Conservation (phyloP, 2,329 filamentous ascomycete genomes). For the Helicocarpus griseus region DNA sequence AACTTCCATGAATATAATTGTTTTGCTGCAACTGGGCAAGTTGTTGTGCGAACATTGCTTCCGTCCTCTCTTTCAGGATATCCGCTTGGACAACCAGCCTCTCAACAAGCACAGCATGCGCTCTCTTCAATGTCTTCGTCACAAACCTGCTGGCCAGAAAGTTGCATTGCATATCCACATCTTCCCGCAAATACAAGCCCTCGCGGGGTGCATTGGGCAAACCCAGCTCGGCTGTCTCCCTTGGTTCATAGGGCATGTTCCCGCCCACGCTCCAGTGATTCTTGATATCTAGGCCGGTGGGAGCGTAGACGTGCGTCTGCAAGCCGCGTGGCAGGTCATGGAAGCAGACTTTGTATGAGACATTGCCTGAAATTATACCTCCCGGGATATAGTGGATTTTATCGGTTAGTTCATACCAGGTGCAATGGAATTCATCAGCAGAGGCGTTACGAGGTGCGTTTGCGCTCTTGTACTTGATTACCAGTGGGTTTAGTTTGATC, state of each 20-base stretch:
- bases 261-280: conserved; percentile 70
- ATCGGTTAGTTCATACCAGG: conserved; percentile 74
- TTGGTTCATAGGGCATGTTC: conserved; percentile 60
- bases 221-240: conserved; percentile 56
- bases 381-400: conserved; percentile 66
- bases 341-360: conserved; percentile 74
- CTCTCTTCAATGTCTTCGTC: conserved; percentile 70
- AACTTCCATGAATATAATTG: neutral
- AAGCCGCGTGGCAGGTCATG: conserved; percentile 62
- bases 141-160: conserved; percentile 66
- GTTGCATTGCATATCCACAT: conserved; percentile 75
- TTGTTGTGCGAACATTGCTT: conserved; percentile 9
- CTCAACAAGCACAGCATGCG: conserved; percentile 61
- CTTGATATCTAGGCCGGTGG: conserved; percentile 68
- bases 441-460: conserved; percentile 56
- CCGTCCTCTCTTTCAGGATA: conserved; percentile 22
- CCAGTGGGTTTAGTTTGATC: conserved; percentile 80
- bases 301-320: conserved; percentile 76
- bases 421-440: conserved; percentile 60
- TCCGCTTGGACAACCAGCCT: conserved; percentile 47
- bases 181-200: conserved; percentile 75
- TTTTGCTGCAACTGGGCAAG: neutral
- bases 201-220: conserved; percentile 50
- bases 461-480: conserved; percentile 61
- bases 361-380: conserved; percentile 52